A percentile compares a stretch with the other conserved stretches of the same genome.
These are phyloP conservation scores for Zasmidium cellare DNA, from an alignment of 2,329 filamentous ascomycete genomes.

Conservation along the genomic window DNA sequence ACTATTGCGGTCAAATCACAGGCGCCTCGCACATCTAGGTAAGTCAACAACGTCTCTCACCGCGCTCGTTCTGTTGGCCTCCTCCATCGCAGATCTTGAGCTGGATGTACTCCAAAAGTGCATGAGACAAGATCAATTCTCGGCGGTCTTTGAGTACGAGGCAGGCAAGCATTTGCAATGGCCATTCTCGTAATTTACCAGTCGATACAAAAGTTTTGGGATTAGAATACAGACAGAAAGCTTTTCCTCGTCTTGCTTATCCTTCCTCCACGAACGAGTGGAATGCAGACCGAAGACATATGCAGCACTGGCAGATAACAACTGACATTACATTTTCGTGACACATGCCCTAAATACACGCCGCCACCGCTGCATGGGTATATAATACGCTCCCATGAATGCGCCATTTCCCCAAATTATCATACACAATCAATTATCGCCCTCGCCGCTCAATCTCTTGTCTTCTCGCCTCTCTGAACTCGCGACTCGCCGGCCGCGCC, in stretches of 20 bases:
- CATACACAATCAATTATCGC: slow-evolving; percentile 2
- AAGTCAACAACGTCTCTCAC: slow-evolving; percentile 26
- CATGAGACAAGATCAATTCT: slow-evolving; percentile 30
- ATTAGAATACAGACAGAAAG: too few relatives aligned
- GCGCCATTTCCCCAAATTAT: slow-evolving; percentile 4
- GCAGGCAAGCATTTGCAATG: slow-evolving; percentile 18
- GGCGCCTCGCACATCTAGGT: not conserved
- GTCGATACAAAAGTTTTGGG: slow-evolving; percentile 25
- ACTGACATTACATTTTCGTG: not conserved
- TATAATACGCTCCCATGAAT: slow-evolving; percentile 4
- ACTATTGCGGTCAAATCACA: too few relatives aligned
- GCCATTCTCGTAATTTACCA: slow-evolving; percentile 33
- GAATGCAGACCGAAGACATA: too few relatives aligned
- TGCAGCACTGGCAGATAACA: not conserved
- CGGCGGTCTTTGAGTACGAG: slow-evolving; percentile 36
- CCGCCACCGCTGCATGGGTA: slow-evolving; percentile 8
- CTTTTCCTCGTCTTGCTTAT: too few relatives aligned
- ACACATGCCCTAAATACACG: not conserved
- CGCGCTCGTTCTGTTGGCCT: slow-evolving; percentile 31
- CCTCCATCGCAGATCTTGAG: slow-evolving; percentile 31
- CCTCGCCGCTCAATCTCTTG: slow-evolving; percentile 19
- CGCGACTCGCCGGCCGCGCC: slow-evolving; percentile 15
- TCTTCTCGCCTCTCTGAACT: slow-evolving; percentile 18
- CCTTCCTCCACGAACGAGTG: too few relatives aligned
- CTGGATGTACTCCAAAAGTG: slow-evolving; percentile 22